phyloP scores from a whole-genome alignment of 2,329 filamentous ascomycete genomes.

The Aspergillus texensis region DNA sequence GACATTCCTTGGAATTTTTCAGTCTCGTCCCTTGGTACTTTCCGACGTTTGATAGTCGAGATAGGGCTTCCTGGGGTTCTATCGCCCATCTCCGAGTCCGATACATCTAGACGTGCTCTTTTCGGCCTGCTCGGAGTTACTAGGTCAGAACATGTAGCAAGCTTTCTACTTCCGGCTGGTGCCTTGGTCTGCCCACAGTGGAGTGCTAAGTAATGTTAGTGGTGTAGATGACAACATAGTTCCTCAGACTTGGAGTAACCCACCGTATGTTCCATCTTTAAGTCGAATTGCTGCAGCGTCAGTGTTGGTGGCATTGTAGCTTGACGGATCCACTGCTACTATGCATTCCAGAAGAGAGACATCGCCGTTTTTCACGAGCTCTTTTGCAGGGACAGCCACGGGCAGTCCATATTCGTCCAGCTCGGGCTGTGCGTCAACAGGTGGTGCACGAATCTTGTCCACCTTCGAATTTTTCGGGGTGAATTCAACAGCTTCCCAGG shows the following conservation, averaged over 20 bases:
- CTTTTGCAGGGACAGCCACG: conserved; percentile 30
- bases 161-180: background rate
- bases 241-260: conserved; percentile 3
- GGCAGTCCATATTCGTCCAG: conserved; percentile 55
- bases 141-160: background rate
- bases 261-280: conserved; percentile 37
- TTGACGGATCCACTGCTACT: conserved; percentile 30
- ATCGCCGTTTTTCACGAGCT: conserved; percentile 45
- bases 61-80: background rate
- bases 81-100: conserved; percentile 16
- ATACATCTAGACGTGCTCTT: conserved; percentile 11
- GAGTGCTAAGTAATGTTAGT: conserved; percentile 1
- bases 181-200: conserved; percentile 13
- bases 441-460: conserved; percentile 28
- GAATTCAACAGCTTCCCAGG: conserved; percentile 57
- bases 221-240: background rate
- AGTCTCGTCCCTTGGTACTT: conserved; percentile 20
- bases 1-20: conserved; percentile 34
- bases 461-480: conserved; percentile 35
- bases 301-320: conserved; percentile 37
- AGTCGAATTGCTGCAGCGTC: conserved; percentile 36
- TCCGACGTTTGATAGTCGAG: conserved; percentile 9
- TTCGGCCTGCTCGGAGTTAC: conserved; percentile 21
- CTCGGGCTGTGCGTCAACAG: conserved; percentile 35
- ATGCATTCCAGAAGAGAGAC: conserved; percentile 48